Base-by-base conservation (phyloP, 176 grass and related monocot species). In the Thinopyrum elongatum region DNA sequence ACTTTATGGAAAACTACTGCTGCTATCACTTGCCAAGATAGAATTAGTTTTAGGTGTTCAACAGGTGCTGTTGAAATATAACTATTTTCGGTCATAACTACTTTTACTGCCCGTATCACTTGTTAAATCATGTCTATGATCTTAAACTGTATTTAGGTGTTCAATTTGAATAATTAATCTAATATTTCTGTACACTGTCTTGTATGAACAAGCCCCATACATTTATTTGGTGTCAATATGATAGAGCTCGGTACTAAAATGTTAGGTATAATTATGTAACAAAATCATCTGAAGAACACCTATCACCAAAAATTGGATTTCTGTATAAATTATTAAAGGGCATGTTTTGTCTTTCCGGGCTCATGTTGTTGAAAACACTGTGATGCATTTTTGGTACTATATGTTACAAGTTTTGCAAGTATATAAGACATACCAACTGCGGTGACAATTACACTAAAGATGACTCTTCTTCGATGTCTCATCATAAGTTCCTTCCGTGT, bases 391-490 rank as follows among this genome's bases (percentile, higher is more conserved):
- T 61, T 46, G 34, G 10, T 60, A 80, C 10, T 39, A 19, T 19
- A 29, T 22, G 28, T 87, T 83, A n/a, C 4, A 77, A 28, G 28
- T 55, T 75, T 67, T 82, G 34, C 35, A 78, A 86, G 31, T 78
- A 44, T 0, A 25, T 78, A 33, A 8, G 30, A 60, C 83, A 65
- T 94, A 95, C 93, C 93, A 10, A 95, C 78, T 76, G 93, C 93
- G 46, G 93, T 92, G 67, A 91, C 88, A 85, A 95, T 30, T 57
- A 95, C 93, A 31, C 93, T 95, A 74, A 95, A 95, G 28, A 92
- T 87, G 53, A 95, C 93, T 92, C 90, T 84, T 76, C 93, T 82
- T 34, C 93, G 88, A 34, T 95, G 93, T 85, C 83, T 92, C 79
- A 73, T 92, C 93, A 95, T 95, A 44, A 95, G 83, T n/a, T 95